phyloP scores from a whole-genome alignment of 192 early-diverging fungal genomes.

The Podila verticillata region DNA sequence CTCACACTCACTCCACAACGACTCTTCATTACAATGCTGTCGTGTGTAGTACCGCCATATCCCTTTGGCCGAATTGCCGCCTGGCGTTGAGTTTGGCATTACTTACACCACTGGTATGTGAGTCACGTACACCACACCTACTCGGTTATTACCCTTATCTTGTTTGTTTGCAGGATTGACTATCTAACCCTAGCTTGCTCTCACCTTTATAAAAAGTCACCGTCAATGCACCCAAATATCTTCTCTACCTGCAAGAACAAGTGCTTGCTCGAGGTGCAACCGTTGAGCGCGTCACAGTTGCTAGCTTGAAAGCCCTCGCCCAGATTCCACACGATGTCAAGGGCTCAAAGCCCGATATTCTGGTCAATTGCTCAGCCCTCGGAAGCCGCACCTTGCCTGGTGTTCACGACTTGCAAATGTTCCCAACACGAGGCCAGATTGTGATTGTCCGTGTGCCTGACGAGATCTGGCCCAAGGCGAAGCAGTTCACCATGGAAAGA shows the following conservation, averaged over 20 bases:
- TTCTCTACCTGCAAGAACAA: conserved; percentile 62
- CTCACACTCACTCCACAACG: no score
- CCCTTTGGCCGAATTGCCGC: conserved; percentile 58
- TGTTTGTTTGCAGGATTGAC: no score
- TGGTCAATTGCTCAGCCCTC: conserved; percentile 86
- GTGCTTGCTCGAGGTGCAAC: conserved; percentile 64
- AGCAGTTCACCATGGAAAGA: conserved; percentile 63
- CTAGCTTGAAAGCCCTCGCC: conserved; percentile 61
- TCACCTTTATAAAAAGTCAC: conserved; percentile 42
- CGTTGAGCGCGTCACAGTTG: conserved; percentile 46
- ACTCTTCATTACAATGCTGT: neutral
- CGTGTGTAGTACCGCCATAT: conserved; percentile 53
- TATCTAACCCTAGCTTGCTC: neutral
- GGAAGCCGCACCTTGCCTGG: conserved; percentile 74
- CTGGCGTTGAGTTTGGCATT: conserved; percentile 65
- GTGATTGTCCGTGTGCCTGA: conserved; percentile 78
- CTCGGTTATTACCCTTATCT: neutral
- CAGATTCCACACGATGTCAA: conserved; percentile 22
- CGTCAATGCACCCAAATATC: conserved; percentile 74
- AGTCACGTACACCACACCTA: neutral
- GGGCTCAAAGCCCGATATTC: conserved; percentile 55
- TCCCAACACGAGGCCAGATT: conserved; percentile 84
- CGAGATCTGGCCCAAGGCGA: conserved; percentile 61
- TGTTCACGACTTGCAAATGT: conserved; percentile 76
- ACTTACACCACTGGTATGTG: conserved; percentile 67